Evolutionary conservation across 176 grass and related monocot species (phyloP), one percentile per base, ranked within the genome.

Genomic region (Poa annua): DNA sequence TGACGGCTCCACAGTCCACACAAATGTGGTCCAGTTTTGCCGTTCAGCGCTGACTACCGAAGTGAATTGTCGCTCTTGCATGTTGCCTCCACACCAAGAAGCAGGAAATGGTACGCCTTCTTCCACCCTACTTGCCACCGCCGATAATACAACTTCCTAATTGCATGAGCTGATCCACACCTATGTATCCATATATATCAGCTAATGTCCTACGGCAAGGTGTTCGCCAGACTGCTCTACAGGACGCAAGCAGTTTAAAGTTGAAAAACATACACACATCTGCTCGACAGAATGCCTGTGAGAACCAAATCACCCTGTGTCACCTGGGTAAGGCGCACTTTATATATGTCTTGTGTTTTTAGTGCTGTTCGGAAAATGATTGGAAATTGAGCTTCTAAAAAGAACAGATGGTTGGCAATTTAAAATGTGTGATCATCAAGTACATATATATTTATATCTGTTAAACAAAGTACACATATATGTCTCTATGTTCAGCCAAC

Each of bases 191-290:
- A 48, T 11, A 52, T 11, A 52, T 68, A 14, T 22, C 50, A 51
- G 72, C 53, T 26, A 11, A 44, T 11, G 36, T 8, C 7, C 10
- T 15, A 52, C 21, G 15, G 63, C 73, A 87, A 62, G 32, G 17
- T 71, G 73, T 53, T 83, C 74, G 74, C 53, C 52, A 29, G 80
- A 84, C 80, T 74, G 81, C 67, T 32, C 57, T 34, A 6, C 33
- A 44, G 33, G 73, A 16, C 8, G 21, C 22, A 41, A 66, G 75
- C 17, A 41, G 5, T 51, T 73, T 32, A 50, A 74, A 50, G 45
- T 55, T 49, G 48, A 39, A 79, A 20, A 48, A 63, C 62, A 42
- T 33, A 22, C 42, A 8, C 59, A n/a, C 57, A 75, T 20, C 48
- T 75, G 61, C n/a, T 69, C n/a, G 71, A 36, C 6, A 34, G 63